Evolutionary conservation across 2,329 filamentous ascomycete genomes (phyloP).

Genomic region (Colletotrichum truncatum): DNA sequence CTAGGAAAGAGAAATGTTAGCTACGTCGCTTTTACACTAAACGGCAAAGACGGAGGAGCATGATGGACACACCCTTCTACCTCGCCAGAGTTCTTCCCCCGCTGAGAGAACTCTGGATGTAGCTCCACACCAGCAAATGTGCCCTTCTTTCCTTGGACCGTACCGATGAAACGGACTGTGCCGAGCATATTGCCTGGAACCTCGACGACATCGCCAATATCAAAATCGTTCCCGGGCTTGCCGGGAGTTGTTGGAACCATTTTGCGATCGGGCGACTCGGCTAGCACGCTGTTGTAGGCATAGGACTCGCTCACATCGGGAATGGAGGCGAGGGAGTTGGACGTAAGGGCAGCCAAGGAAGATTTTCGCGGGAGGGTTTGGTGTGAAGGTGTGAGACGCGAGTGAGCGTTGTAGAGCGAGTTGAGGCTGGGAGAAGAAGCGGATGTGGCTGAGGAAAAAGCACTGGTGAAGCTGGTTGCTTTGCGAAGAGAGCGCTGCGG

Average conservation of each 20-base stretch:
- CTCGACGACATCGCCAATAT: conserved; percentile 85
- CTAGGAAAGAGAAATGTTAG: conserved; percentile 47
- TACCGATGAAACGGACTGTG: conserved; percentile 87
- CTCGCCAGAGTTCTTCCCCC: conserved; percentile 95
- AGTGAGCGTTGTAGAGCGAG: conserved; percentile 58
- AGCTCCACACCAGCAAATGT: conserved; percentile 94
- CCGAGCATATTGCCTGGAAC: conserved; percentile 95
- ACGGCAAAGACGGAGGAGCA: conserved; percentile 25
- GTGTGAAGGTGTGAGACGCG: conserved; percentile 49
- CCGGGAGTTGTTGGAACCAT: conserved; percentile 66
- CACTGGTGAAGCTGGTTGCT: conserved; percentile 44
- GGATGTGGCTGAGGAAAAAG: conserved; percentile 47
- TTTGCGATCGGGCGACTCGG: conserved; percentile 51
- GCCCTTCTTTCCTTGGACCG: conserved; percentile 88
- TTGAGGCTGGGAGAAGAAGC: conserved; percentile 69
- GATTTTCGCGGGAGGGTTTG: conserved; percentile 71
- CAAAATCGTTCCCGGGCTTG: conserved; percentile 63
- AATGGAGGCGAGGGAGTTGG: conserved; percentile 69
- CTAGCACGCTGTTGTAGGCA: conserved; percentile 64
- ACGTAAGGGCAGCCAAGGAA: conserved; percentile 75
- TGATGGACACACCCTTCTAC: conserved; percentile 80
- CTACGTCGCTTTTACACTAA: background rate
- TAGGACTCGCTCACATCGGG: conserved; percentile 74
- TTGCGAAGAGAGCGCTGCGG: conserved; percentile 51
- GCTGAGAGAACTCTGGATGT: conserved; percentile 78